Conservation (phyloP, 2,329 filamentous ascomycete species). For the Sordariomycetes sp. region DNA sequence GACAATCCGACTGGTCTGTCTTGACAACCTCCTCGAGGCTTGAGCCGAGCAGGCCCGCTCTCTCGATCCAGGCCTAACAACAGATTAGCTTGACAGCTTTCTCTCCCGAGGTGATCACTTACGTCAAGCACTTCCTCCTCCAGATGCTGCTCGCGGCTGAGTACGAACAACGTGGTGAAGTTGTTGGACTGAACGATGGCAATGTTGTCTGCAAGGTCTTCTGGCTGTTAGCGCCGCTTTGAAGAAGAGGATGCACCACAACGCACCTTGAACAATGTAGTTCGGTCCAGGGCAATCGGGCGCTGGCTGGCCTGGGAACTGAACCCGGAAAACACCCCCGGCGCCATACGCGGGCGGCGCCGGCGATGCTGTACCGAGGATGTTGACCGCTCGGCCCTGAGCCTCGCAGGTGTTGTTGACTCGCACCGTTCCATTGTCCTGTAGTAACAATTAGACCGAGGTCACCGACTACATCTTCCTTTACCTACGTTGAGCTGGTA, state of each 20-base stretch:
- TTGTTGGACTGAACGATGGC: conserved; percentile 21
- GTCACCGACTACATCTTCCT: not conserved
- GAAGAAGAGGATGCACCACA: not conserved
- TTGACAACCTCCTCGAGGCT: conserved; percentile 14
- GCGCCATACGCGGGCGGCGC: conserved; percentile 17
- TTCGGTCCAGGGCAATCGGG: conserved; percentile 20
- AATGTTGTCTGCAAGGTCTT: conserved; percentile 19
- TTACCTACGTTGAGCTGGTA: conserved; percentile 19
- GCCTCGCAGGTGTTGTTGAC: conserved; percentile 22
- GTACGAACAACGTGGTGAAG: conserved; percentile 20
- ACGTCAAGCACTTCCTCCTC: conserved; percentile 16
- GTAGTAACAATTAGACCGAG: too few species aligned
- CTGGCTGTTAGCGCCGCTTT: not conserved
- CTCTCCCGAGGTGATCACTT: conserved; percentile 5
- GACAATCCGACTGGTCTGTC: conserved; percentile 15
- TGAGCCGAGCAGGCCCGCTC: conserved; percentile 14
- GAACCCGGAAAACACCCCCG: conserved; percentile 17
- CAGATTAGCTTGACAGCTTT: not conserved
- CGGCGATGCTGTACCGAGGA: conserved; percentile 17
- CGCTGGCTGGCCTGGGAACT: conserved; percentile 18
- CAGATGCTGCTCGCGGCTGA: conserved; percentile 18
- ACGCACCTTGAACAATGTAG: conserved; percentile 20
- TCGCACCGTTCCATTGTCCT: conserved; percentile 19
- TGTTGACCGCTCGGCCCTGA: conserved; percentile 14
- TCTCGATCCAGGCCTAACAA: conserved; percentile 14